Evolutionary conservation across 1,284 basidiomycete species (phyloP).

Genomic region (Sparassis latifolia): DNA sequence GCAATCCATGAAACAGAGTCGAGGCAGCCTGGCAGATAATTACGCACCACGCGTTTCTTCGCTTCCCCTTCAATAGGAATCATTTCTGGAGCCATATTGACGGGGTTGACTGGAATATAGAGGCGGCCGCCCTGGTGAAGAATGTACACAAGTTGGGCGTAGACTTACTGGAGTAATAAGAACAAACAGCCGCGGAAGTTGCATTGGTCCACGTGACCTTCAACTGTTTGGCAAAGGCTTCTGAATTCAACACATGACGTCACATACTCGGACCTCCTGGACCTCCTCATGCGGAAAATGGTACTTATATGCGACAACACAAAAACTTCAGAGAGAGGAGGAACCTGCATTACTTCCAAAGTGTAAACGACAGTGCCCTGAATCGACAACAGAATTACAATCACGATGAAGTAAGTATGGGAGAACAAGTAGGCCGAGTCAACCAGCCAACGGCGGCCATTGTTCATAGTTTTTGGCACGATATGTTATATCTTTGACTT

Average conservation of each 20-base stretch:
- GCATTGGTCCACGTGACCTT: conserved; percentile 6
- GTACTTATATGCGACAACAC: too few relatives aligned
- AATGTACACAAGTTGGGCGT: conserved; percentile 4
- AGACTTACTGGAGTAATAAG: background rate
- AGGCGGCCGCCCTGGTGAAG: too few relatives aligned
- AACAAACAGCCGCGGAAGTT: background rate
- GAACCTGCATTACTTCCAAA: too few relatives aligned
- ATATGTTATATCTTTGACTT: conserved; percentile 32
- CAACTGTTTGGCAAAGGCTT: conserved; percentile 15
- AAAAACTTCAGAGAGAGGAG: too few relatives aligned
- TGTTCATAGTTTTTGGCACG: too few relatives aligned
- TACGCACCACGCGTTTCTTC: conserved; percentile 74
- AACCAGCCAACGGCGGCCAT: too few relatives aligned
- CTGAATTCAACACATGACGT: conserved; percentile 17
- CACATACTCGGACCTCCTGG: background rate
- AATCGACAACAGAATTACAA: too few relatives aligned
- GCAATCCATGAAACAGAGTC: background rate
- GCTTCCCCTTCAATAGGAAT: conserved; percentile 67
- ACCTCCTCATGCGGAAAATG: too few relatives aligned
- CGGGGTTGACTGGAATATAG: background rate
- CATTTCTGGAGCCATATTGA: conserved; percentile 46
- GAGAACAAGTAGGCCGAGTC: too few relatives aligned
- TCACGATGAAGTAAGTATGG: too few relatives aligned
- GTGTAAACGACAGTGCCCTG: too few relatives aligned
- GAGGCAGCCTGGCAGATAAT: background rate